These are phyloP conservation scores for Dendrobium officinale DNA, from an alignment of 106 monocot genomes.

Conservation along the genomic window DNA sequence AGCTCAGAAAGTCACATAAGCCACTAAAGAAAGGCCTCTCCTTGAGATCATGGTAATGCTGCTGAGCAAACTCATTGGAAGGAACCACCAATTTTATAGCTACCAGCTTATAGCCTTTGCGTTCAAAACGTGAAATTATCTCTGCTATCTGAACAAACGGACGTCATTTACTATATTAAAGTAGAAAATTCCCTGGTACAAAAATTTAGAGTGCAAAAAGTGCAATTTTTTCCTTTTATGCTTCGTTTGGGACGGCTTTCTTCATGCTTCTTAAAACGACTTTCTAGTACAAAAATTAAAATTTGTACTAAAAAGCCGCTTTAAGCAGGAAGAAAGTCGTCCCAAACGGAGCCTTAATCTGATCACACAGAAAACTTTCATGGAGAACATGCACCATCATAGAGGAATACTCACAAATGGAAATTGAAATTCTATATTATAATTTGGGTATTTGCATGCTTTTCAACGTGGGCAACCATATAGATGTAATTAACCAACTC, in stretches of 20 bases:
- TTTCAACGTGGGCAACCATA: neutral
- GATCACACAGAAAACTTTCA: neutral
- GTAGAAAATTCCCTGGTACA: neutral
- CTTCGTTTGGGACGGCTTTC: too few relatives aligned
- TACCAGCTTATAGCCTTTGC: conserved; percentile 89
- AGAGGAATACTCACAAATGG: neutral
- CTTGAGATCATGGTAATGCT: conserved; percentile 96
- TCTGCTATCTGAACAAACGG: conserved; percentile 62
- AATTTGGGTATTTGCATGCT: neutral
- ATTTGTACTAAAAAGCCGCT: too few relatives aligned
- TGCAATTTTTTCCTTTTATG: neutral
- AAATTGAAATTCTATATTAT: neutral
- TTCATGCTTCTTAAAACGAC: too few relatives aligned
- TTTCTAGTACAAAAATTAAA: too few relatives aligned
- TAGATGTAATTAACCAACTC: neutral
- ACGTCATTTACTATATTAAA: neutral
- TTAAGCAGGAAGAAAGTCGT: too few relatives aligned
- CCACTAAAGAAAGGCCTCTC: conserved; percentile 93
- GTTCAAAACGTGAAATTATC: conserved; percentile 86
- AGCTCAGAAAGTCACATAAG: conserved; percentile 88
- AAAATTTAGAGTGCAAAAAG: neutral
- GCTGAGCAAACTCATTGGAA: conserved; percentile 81
- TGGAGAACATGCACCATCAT: neutral
- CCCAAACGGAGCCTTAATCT: neutral
- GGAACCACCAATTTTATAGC: conserved; percentile 84